Base-by-base conservation (phyloP, 768 basidiomycete genomes). In the Phlebiopsis gigantea region DNA sequence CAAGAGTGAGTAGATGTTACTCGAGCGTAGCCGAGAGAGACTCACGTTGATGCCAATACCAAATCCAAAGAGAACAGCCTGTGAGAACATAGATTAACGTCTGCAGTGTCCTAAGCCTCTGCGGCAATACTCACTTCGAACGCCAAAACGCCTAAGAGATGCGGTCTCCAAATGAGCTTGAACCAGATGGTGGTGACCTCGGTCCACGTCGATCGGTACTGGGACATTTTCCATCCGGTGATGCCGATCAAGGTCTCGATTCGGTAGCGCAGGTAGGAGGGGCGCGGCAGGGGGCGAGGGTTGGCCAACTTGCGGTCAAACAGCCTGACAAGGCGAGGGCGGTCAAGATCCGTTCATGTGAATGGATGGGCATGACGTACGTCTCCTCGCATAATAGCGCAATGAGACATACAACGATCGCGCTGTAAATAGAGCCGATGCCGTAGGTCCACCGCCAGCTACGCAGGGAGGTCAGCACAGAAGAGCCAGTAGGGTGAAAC, bases 391-490 rank as follows among this genome's bases (percentile, higher is more conserved):
- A 75, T 61, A 87, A 81, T 55, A 87, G 72, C 1, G 73, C 68
- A 49, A 88, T 85, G 19, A 86, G 63, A 8, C 77, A 46, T 6
- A 86, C 73, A 5, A 88, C 82, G 17, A 84, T 59, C 1, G 72
- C 70, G 4, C 74, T 73, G 63, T 86, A 88, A 19, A 86, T 77
- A 28, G 76, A 79, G 0, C 82, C 86, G 31, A 84, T 81, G 15
- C 82, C 84, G 57, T 87, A 87, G 19, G 83, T 75, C 84, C 85
- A 86, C 45, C 83, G 69, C 81, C 81, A 86, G 50, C 73, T 77
- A 46, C 41, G 8, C 30, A n/a, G 10, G 28, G 9, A 1, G 2
- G 8, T 39, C 12, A 39, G 34, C 19, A 31, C 2, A 31, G 3
- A 29, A 49, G 24, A 19, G 2, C 12, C 28, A 19, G 4, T 49